Base-by-base conservation (phyloP, 2,329 filamentous ascomycete species). In the Keithomyces neogunnii region DNA sequence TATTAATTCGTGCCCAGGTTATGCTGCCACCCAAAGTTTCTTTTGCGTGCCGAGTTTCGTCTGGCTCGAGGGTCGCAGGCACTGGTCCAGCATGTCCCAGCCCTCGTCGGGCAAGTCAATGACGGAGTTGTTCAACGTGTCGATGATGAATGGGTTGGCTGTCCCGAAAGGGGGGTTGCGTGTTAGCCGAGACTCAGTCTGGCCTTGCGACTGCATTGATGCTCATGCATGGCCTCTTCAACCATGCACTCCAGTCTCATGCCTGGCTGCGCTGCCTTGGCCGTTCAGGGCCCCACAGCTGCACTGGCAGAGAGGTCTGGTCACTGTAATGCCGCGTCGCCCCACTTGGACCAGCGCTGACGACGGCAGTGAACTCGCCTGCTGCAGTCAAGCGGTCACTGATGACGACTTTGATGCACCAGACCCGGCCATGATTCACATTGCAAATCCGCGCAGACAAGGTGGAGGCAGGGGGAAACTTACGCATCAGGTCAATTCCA, bases 401-500 rank as follows among this genome's bases (percentile, higher is more conserved):
- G 10, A 42, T 26, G 39, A n/a, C 39, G n/a, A 42, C n/a, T 26
- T 28, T 7, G 5, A 26, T 1, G 19, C 19, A 19, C 19, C 19
- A 19, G 19, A 19, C 19, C 19, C 19, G 19, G 19, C 19, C 19
- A 19, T 19, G 19, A 19, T 19, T 19, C 19, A 19, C 19, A 19
- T 19, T 19, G 19, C 19, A 19, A 19, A 19, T 19, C 19, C 19
- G 8, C 13, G 32, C 13, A 35, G 32, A 9, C 10, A 13, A 26
- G 3, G 31, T 3, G 36, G 43, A n/a, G 31, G 45, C 39, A 8
- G 5, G 45, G 30, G 35, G 19, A 6, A 40, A 32, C 72, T 62
- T 63, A 77, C 74, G 74, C 67, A 75, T 73, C 26, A 76, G 55
- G 47, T 66, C 60, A 8, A 69, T 49, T 10, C 65, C 69, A 7